Conservation (phyloP, 768 basidiomycete genomes). For the Suillus decipiens region DNA sequence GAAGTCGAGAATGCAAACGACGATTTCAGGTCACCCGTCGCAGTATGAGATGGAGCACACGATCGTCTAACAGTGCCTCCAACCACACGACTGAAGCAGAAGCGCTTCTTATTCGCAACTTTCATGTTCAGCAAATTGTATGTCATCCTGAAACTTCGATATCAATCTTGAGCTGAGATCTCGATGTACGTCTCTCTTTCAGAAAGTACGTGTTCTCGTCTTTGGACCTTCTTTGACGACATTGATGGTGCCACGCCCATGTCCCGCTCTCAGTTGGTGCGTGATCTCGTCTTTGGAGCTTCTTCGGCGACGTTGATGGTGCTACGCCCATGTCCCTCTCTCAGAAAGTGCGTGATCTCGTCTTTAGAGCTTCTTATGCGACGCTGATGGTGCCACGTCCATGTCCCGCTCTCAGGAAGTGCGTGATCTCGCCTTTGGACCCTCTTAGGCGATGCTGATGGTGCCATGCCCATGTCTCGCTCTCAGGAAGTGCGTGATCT, state of each 20-base stretch:
- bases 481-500: background rate
- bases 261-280: background rate
- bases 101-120: background rate
- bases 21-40: conserved; percentile 23
- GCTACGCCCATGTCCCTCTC: no score
- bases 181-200: background rate
- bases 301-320: no score
- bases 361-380: no score
- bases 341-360: no score
- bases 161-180: background rate
- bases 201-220: background rate
- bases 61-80: background rate
- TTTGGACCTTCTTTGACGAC: background rate
- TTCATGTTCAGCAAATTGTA: background rate
- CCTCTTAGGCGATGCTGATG: background rate
- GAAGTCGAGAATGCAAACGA: conserved; percentile 25
- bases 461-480: background rate
- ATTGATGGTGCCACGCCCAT: background rate
- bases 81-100: background rate
- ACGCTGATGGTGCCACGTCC: no score
- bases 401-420: background rate
- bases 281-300: background rate
- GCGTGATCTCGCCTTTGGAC: background rate
- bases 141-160: background rate
- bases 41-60: no score